These are phyloP conservation scores for Exserohilum turcica DNA, from an alignment of 2,329 filamentous ascomycete species.

Conservation along the genomic window DNA sequence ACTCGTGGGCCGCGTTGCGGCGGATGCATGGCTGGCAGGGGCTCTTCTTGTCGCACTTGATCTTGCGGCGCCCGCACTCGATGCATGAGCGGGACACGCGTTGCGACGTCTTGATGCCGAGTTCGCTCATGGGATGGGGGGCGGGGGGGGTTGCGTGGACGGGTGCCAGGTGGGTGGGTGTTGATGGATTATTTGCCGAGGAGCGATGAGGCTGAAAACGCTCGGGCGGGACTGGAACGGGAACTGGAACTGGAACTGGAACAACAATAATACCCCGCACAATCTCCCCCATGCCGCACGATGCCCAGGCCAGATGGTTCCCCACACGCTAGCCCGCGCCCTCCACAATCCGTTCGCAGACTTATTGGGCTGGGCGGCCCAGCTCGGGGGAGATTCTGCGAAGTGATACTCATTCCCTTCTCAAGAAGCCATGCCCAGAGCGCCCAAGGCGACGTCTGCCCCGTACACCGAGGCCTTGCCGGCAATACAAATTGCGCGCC, in stretches of 20 bases:
- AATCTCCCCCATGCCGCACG: not conserved
- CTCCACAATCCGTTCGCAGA: constrained; percentile 16
- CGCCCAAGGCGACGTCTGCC: not conserved
- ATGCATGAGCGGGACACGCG: constrained; percentile 15
- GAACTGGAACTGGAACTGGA: no score
- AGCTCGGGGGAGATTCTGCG: constrained; percentile 12
- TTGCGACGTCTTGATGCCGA: constrained; percentile 17
- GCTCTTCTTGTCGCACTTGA: constrained; percentile 20
- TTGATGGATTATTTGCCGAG: constrained; percentile 1
- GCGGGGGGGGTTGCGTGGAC: not conserved
- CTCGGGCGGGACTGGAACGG: no score
- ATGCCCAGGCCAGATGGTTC: constrained; percentile 2
- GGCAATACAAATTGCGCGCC: not conserved
- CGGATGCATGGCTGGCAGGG: constrained; percentile 15
- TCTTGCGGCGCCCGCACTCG: constrained; percentile 18
- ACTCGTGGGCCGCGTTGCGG: constrained; percentile 16
- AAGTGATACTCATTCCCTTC: not conserved
- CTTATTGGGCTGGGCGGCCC: constrained; percentile 14
- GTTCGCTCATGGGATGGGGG: constrained; percentile 7
- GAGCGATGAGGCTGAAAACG: constrained; percentile 12
- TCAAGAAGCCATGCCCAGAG: not conserved
- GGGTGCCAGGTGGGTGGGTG: not conserved
- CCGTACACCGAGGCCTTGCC: not conserved
- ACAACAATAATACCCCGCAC: constrained; percentile 4
- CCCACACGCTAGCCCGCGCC: constrained; percentile 12